Evolutionary conservation across 208 protist genomes (phyloP).

Genomic region (Phytomonas sp.): DNA sequence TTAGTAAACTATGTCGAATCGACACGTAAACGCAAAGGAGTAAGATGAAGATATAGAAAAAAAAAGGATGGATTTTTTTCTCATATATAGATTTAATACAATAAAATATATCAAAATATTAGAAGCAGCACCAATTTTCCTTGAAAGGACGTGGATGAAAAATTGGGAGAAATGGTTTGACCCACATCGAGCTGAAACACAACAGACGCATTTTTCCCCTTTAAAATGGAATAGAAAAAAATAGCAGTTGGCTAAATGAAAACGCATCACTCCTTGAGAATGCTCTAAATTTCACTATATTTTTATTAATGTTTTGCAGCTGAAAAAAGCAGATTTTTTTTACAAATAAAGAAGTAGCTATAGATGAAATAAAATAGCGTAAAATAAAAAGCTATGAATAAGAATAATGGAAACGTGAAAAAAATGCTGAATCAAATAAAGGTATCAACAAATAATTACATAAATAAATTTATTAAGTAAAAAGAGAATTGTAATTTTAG

Average conservation of each 20-base stretch:
- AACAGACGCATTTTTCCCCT: not conserved
- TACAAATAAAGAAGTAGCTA: conserved; percentile 7
- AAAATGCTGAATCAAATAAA: conserved; percentile 11
- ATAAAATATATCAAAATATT: not conserved
- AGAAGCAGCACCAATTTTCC: not conserved
- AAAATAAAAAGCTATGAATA: conserved; percentile 14
- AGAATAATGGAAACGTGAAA: conserved; percentile 2
- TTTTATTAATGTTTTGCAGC: not conserved
- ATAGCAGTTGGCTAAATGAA: not conserved
- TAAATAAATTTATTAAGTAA: not conserved
- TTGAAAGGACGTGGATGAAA: not conserved
- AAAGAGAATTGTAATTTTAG: not conserved
- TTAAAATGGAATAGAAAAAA: not conserved
- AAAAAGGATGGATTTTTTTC: not conserved
- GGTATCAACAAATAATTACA: not conserved
- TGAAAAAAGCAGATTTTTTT: not conserved
- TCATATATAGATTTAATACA: not conserved
- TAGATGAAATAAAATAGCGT: not conserved
- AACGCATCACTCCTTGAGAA: not conserved
- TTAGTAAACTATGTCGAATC: not conserved
- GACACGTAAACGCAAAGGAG: not conserved
- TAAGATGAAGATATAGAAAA: conserved; percentile 6
- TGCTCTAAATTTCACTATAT: not conserved
- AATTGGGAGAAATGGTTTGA: not conserved
- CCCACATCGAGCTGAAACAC: not conserved